Evolutionary conservation across 768 basidiomycete genomes (phyloP), one percentile per base, ranked within the genome.

Genomic region (Fomitopsis pulvina): DNA sequence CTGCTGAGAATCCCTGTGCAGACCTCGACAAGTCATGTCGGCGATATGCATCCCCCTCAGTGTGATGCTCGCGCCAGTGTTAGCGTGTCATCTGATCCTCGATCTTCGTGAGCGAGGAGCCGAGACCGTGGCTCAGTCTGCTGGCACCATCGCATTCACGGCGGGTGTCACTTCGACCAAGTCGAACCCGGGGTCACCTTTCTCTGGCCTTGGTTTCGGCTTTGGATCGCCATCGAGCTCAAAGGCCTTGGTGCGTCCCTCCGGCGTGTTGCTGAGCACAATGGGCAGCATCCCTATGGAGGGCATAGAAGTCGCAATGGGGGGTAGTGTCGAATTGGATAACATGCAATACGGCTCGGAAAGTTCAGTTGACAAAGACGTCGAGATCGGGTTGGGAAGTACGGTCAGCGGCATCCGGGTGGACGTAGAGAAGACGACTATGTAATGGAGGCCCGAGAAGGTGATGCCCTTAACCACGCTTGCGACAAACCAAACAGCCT

Each of bases 11-110:
- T 38, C 39, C 11, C 22, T 42, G 6, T 37, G 21, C 54, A 89
- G 86, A 71, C 87, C 86, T 44, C 85, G 83, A 50, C 86, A 87
- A 66, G 83, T 78, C 20, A 87, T 89, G 55, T 88, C 87, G 21
- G 87, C 87, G 16, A 82, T 90, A 60, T 87, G 87, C 57, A 90
- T 90, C 57, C 87, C 87, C 9, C 71, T 90, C 57, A 88, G 87
- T 58, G 85, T 90, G 16, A 88, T 90, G 86, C 74, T 91, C 60
- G 83, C 80, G 16, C 86, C 87, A 21, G 68, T 91, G 29, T 76
- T 91, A 40, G 87, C 87, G 4, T 89, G 87, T 63, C 82, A 87
- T 51, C 74, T 91, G 32, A 89, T 90, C 62, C 77, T 90, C 50
- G 87, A 90, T 62, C 78, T 90, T 53, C 85, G 85, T 24, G 84